phyloP scores from a whole-genome alignment of 2,329 filamentous ascomycete species.

The Epichloe hybrida region DNA sequence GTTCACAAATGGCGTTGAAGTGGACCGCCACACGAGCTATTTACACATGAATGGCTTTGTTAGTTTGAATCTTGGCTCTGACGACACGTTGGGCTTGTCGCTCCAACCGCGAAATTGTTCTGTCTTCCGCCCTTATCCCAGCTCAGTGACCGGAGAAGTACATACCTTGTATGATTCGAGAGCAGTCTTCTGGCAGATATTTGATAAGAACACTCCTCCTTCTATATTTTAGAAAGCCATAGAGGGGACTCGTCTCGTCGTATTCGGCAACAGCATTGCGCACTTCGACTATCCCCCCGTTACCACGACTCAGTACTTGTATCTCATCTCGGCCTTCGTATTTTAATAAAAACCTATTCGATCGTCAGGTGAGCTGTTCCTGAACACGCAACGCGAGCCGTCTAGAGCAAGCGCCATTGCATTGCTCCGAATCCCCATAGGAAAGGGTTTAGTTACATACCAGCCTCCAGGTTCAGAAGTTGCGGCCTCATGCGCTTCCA shows the following conservation, averaged over 20 bases:
- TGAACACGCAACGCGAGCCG: neutral
- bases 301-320: slow-evolving; percentile 62
- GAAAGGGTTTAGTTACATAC: slow-evolving; percentile 37
- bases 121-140: neutral
- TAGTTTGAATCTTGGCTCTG: neutral
- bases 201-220: slow-evolving; percentile 84
- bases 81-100: neutral
- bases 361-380: slow-evolving; percentile 7
- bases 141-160: neutral
- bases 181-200: slow-evolving; percentile 83
- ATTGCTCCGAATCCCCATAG: neutral
- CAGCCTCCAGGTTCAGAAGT: slow-evolving; percentile 82
- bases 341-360: slow-evolving; percentile 77
- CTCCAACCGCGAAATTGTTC: neutral
- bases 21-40: slow-evolving; percentile 70
- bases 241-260: slow-evolving; percentile 71
- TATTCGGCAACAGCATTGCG: slow-evolving; percentile 66
- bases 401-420: neutral
- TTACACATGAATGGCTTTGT: neutral
- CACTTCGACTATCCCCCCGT: slow-evolving; percentile 71
- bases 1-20: slow-evolving; percentile 52
- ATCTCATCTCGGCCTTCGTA: slow-evolving; percentile 84
- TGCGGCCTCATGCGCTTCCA: slow-evolving; percentile 72
- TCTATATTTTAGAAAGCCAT: slow-evolving; percentile 81
- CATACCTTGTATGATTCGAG: slow-evolving; percentile 81